Conservation (phyloP, 108 stramenopile genomes). For the Conticribra guillardii region DNA sequence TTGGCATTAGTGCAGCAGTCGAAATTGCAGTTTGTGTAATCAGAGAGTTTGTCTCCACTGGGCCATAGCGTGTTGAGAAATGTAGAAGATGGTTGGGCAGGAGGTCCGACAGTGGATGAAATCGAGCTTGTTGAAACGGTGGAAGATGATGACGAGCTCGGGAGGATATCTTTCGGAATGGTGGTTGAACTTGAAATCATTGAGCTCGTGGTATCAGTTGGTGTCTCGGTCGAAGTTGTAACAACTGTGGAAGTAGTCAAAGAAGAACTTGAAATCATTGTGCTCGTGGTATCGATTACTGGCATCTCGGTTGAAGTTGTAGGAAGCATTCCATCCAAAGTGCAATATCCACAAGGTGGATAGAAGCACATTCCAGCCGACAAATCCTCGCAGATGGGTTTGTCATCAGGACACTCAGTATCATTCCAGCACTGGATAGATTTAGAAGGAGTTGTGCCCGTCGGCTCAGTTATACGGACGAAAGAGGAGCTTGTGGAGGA, state of each 20-base stretch:
- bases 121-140: too few species aligned
- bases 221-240: too few species aligned
- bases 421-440: neutral
- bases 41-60: neutral
- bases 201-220: neutral
- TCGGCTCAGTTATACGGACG: neutral
- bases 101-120: too few species aligned
- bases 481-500: too few species aligned
- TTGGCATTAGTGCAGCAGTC: constrained; percentile 13
- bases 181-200: too few species aligned
- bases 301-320: too few species aligned
- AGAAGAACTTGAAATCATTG: too few species aligned
- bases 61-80: neutral
- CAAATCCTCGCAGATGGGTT: neutral
- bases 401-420: neutral
- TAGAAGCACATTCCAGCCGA: neutral
- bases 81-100: neutral
- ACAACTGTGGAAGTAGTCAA: too few species aligned
- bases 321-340: neutral
- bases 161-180: too few species aligned
- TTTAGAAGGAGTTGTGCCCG: neutral
- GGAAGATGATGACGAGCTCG: too few species aligned
- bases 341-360: neutral
- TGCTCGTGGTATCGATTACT: too few species aligned
- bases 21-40: constrained; percentile 5